Conservation (phyloP, 2,329 filamentous ascomycete genomes). For the Hypoxylon sp. region DNA sequence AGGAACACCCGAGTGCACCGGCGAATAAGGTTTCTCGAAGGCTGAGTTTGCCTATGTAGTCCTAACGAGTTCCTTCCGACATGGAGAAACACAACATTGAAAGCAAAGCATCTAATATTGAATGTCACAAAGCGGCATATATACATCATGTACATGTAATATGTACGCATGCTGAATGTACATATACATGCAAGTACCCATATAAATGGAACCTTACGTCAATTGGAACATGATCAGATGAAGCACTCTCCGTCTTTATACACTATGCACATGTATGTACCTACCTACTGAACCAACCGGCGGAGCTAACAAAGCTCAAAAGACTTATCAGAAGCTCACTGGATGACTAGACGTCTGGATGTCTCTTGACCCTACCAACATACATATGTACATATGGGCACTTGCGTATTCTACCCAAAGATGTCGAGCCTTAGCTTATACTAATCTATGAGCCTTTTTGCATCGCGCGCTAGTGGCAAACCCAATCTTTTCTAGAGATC, state of each 20-base stretch:
- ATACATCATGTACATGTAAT: slow-evolving; percentile 11
- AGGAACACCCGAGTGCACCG: slow-evolving; percentile 42
- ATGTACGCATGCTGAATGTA: slow-evolving; percentile 14
- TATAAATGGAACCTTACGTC: slow-evolving; percentile 44
- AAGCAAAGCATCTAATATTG: slow-evolving; percentile 9
- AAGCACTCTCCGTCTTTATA: slow-evolving; percentile 35
- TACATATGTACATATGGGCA: slow-evolving; percentile 16
- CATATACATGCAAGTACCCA: slow-evolving; percentile 6
- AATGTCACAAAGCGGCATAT: not conserved
- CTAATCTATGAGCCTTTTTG: slow-evolving; percentile 27
- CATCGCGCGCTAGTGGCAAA: slow-evolving; percentile 14
- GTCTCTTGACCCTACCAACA: slow-evolving; percentile 3
- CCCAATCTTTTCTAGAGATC: slow-evolving; percentile 17
- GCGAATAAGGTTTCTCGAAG: slow-evolving; percentile 44
- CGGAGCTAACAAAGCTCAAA: slow-evolving; percentile 15
- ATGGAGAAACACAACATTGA: slow-evolving; percentile 15
- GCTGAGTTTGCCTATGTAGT: slow-evolving; percentile 36
- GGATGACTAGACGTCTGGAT: slow-evolving; percentile 5
- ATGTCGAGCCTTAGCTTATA: slow-evolving; percentile 25
- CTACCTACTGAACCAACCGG: slow-evolving; percentile 4
- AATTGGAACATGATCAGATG: slow-evolving; percentile 39
- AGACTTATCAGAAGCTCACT: slow-evolving; percentile 14
- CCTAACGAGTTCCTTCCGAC: slow-evolving; percentile 40
- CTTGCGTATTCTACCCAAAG: slow-evolving; percentile 6
- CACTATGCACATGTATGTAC: slow-evolving; percentile 9